Evolutionary conservation across 2,329 filamentous ascomycete genomes (phyloP), one percentile per base, ranked within the genome.

Genomic region (Harringtonia lauricola): DNA sequence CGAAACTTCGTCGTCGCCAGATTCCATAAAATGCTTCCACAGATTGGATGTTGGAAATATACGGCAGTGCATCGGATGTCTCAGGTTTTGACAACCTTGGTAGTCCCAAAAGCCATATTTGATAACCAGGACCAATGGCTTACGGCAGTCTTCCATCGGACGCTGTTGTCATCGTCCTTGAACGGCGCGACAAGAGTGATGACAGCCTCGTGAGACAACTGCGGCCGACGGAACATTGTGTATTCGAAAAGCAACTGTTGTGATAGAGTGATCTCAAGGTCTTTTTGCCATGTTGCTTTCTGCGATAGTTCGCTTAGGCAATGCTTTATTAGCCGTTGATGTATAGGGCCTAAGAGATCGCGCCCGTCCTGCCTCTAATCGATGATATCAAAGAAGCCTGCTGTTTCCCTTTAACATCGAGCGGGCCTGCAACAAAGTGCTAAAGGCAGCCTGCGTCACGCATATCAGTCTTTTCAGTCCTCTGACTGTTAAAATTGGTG

Each of bases 351-450:
- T 9, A 65, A 42, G 19, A 65, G 46, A 44, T 65, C 63, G 26
- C 49, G 52, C 36, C 61, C 61, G 35, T 63, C 49, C 2, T 48
- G 28, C 33, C 7, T 6, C 24, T 26, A 10, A 26, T 65, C 54
- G 17, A 66, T 54, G 28, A 39, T 36, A 13, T 57, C 4, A 30
- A 65, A 57, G 42, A 64, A 62, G 8, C 24, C 4, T 17, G 39
- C 14, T 29, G 51, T 38, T 8, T 47, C 19, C 10, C 31, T 9
- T 52, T 39, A 22, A 43, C 29, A n/a, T 52, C 34, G 29, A 67
- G 52, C n/a, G 66, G 46, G n/a, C 64, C 64, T 5, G 58, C 47
- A 29, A 64, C 59, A 53, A 68, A 68, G 17, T 63, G 58, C 65
- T 63, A 68, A 3, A 67, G 47, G 47, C 64, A 67, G 28, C 58